phyloP scores from a whole-genome alignment of 768 basidiomycete species.

The Pholiota molesta region DNA sequence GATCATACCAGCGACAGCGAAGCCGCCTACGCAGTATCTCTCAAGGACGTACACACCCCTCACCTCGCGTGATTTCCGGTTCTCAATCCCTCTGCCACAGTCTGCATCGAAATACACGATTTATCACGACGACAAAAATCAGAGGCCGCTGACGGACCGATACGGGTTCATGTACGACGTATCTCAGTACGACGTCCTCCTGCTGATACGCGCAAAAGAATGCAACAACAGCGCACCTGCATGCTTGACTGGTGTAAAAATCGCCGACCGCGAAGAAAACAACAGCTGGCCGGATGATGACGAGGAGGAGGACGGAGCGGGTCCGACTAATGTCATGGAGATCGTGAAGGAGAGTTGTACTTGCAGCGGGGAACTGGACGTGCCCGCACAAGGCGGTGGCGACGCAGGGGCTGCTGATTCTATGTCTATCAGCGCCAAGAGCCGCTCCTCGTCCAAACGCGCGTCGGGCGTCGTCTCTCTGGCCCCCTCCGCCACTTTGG shows the following conservation, averaged over 20 bases:
- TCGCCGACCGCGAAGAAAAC: conserved; percentile 80
- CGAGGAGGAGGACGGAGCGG: conserved; percentile 31
- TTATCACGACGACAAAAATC: conserved; percentile 53
- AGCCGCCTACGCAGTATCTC: conserved; percentile 85
- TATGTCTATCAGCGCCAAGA: conserved; percentile 39
- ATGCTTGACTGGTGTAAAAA: conserved; percentile 85
- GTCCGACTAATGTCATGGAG: conserved; percentile 37
- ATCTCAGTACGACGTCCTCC: conserved; percentile 75
- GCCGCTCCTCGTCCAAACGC: conserved; percentile 54
- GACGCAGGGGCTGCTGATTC: conserved; percentile 15
- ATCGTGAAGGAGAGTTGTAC: conserved; percentile 50
- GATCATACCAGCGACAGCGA: conserved; percentile 78
- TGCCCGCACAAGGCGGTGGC: conserved; percentile 19
- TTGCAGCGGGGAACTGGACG: conserved; percentile 40
- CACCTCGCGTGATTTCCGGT: conserved; percentile 74
- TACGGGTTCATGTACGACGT: conserved; percentile 93
- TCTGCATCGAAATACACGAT: conserved; percentile 51
- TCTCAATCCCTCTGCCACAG: conserved; percentile 63
- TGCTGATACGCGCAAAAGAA: conserved; percentile 73
- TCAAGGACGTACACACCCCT: conserved; percentile 75
- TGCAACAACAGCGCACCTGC: conserved; percentile 80
- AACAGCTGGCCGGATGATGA: conserved; percentile 76
- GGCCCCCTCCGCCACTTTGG: conserved; percentile 21
- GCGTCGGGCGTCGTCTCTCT: conserved; percentile 35
- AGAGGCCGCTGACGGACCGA: conserved; percentile 75